Percentiles rank a stretch among this genome's conserved stretches.
These are phyloP conservation scores for Gossypium bickii DNA, from an alignment of 345 rosid genomes.

Conservation along the genomic window DNA sequence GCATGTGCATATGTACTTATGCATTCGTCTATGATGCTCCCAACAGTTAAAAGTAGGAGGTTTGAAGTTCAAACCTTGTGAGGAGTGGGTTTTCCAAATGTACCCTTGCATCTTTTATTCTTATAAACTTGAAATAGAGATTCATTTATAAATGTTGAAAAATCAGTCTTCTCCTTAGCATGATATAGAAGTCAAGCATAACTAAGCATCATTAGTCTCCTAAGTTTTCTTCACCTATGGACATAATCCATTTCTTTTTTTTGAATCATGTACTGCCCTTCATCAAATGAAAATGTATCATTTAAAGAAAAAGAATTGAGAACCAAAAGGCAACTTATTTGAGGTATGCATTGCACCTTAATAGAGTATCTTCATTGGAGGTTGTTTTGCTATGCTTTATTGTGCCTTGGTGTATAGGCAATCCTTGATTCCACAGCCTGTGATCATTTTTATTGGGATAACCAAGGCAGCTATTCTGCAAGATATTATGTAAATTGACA, in stretches of 20 bases:
- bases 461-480: background rate
- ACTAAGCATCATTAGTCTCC: background rate
- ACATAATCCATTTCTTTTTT: background rate
- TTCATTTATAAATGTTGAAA: background rate
- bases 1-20: background rate
- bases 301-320: background rate
- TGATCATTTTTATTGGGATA: background rate
- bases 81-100: background rate
- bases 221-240: background rate
- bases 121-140: background rate
- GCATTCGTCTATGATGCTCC: background rate
- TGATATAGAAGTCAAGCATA: background rate
- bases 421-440: background rate
- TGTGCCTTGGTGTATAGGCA: background rate
- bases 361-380: background rate
- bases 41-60: conserved; percentile 2
- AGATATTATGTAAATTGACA: conserved; percentile 12
- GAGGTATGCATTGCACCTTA: background rate
- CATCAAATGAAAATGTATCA: background rate
- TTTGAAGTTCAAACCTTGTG: background rate
- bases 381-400: background rate
- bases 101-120: background rate
- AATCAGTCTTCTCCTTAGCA: background rate
- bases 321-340: background rate
- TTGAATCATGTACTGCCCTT: background rate